Conservation (phyloP, 73 alveolate species). For the Tetrahymena elliotti region DNA sequence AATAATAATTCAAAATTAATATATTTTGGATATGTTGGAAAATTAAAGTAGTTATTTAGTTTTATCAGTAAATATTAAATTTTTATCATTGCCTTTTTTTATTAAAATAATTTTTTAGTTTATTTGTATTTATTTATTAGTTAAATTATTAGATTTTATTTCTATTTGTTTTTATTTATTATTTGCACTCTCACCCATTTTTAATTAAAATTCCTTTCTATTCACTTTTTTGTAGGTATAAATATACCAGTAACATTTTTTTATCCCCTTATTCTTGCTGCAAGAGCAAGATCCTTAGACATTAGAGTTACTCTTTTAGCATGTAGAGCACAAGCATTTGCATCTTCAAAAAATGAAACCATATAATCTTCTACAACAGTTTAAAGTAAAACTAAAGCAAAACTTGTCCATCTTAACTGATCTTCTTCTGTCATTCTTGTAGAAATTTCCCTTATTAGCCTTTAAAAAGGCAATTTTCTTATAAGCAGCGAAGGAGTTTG, state of each 20-base stretch:
- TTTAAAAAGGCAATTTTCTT: slow-evolving; percentile 31
- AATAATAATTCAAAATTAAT: no score
- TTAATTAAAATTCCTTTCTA: no score
- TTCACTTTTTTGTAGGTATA: background rate
- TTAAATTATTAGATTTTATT: no score
- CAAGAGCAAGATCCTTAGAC: slow-evolving; percentile 41
- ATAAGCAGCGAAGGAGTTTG: slow-evolving; percentile 24
- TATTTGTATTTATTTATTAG: no score
- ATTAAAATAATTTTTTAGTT: no score
- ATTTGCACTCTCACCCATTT: background rate
- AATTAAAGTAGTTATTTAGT: background rate
- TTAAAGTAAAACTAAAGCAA: slow-evolving; percentile 30
- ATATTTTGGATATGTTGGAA: no score
- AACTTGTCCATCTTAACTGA: slow-evolving; percentile 8
- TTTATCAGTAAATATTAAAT: no score
- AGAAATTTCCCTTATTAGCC: slow-evolving; percentile 29
- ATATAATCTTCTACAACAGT: slow-evolving; percentile 32
- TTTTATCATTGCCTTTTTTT: background rate
- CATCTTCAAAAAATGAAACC: slow-evolving; percentile 27
- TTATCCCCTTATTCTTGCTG: slow-evolving; percentile 48
- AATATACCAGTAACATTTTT: slow-evolving; percentile 2
- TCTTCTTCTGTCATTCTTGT: background rate
- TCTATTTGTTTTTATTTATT: no score
- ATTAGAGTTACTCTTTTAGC: slow-evolving; percentile 53
- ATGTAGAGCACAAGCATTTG: slow-evolving; percentile 50